These are phyloP conservation scores for Aschersonia sp. DNA, from an alignment of 2,329 filamentous ascomycete species.

Conservation along the genomic window DNA sequence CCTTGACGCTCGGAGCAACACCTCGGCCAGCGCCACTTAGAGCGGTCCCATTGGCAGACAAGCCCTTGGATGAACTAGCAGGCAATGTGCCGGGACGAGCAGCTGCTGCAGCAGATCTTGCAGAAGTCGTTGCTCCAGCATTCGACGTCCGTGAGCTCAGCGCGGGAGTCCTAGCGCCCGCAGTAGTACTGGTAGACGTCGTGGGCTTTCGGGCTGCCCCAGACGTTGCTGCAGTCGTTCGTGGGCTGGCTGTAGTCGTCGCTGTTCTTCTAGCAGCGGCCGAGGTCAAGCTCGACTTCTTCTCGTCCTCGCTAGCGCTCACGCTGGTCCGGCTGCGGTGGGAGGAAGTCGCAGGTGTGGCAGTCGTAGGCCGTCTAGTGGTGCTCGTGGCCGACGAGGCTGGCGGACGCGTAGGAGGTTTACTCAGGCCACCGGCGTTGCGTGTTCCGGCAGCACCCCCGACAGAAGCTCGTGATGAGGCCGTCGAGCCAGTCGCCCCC, in stretches of 20 bases:
- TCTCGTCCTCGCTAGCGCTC: slow-evolving; percentile 36
- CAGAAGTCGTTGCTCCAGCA: slow-evolving; percentile 12
- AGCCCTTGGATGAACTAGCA: slow-evolving; percentile 38
- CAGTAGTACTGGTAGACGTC: slow-evolving; percentile 15
- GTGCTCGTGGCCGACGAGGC: slow-evolving; percentile 17
- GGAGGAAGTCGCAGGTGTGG: slow-evolving; percentile 21
- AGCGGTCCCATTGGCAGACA: slow-evolving; percentile 32
- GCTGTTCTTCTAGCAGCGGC: slow-evolving; percentile 27
- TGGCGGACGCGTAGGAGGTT: slow-evolving; percentile 34
- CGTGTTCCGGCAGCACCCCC: slow-evolving; percentile 2
- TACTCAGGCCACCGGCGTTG: slow-evolving; percentile 20
- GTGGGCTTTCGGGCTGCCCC: slow-evolving; percentile 19
- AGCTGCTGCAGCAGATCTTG: slow-evolving; percentile 19
- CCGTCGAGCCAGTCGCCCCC: slow-evolving; percentile 13
- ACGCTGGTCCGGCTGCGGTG: slow-evolving; percentile 32
- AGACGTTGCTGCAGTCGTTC: slow-evolving; percentile 18
- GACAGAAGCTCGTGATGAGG: slow-evolving; percentile 8
- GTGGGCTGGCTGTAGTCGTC: slow-evolving; percentile 25
- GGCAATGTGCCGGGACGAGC: slow-evolving; percentile 21
- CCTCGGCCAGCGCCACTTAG: slow-evolving; percentile 13
- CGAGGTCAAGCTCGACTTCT: slow-evolving; percentile 24
- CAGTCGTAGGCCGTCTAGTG: slow-evolving; percentile 16
- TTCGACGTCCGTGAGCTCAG: slow-evolving; percentile 15
- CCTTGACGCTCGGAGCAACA: slow-evolving; percentile 32
- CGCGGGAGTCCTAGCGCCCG: slow-evolving; percentile 23